Base-by-base conservation (phyloP, 768 basidiomycete genomes). In the Rhizopogon vulgaris region DNA sequence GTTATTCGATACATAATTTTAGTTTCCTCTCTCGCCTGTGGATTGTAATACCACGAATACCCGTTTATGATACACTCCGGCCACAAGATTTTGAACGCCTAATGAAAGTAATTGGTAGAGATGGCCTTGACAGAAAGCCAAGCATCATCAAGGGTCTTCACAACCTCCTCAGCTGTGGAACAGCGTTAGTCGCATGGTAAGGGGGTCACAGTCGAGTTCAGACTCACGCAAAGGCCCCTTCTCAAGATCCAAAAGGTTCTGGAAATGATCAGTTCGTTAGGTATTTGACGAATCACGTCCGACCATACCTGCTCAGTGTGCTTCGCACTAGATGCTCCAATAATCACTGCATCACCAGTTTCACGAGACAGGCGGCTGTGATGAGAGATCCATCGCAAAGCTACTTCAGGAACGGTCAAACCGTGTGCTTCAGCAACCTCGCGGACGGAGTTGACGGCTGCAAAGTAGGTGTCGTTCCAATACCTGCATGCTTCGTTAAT, bases 391-490 rank as follows among this genome's bases (percentile, higher is more conserved):
- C 78, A 80, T 12, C 78, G 68, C 14, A 80, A 60, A 0, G 75
- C 78, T n/a, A 71, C 61, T 58, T 78, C 77, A 7, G 73, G 58
- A 49, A 75, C 65, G 0, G 75, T 76, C 38, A 78, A 53, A 12
- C 59, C 56, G 48, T 73, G 64, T 25, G 83, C 83, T n/a, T 83
- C 83, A 5, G 76, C 74, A 9, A 72, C 77, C 3, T 63, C 65
- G 12, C 71, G 67, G 52, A 84, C 71, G 10, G 65, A 51, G 0
- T 69, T 71, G 15, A 83, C 63, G 0, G 79, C 77, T 27, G 72
- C 68, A 65, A 83, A 83, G 59, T 76, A 74, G 15, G 68, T 64
- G 36, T 77, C 75, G 49, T 77, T 78, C 79, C 78, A 82, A 64
- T 81, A 81, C 28, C 78, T 74, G 41, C 17, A 24, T 18, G 9